Base-by-base conservation (phyloP, 2,329 filamentous ascomycete genomes). In the Clarireedia paspali region DNA sequence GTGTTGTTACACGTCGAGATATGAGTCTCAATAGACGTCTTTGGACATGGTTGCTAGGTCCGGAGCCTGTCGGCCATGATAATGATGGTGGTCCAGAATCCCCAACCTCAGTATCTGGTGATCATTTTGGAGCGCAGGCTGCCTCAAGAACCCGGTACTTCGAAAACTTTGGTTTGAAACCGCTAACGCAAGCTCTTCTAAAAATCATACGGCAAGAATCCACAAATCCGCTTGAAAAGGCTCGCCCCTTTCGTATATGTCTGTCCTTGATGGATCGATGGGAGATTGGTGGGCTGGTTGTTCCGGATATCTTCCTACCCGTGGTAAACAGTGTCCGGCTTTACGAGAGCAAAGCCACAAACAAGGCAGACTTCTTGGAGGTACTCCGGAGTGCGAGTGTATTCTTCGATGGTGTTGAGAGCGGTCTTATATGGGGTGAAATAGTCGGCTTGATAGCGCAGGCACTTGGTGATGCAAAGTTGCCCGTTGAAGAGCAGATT, bases 391-490 rank as follows among this genome's bases (percentile, higher is more conserved):
- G 92, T 68, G 94, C 92, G 5, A 95, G 88, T 67, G 87, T 94
- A 42, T 99, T 99, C 72, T 99, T 99, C 63, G 94, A 99, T 68
- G 92, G 92, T 5, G 92, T 97, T 40, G 94, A 99, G 71, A 95
- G 91, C 65, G 87, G 88, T 6, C 76, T 97, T 20, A 96, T 99
- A 47, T 99, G 95, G 76, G 85, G 87, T 48, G 89, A 95, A 67
- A 77, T 96, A 55, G 75, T 89, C 55, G 76, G 82, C 12, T 77
- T 94, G 44, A 74, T 94, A 57, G 77, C 78, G 1, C 77, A 83
- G 63, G 75, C 81, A n/a, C 73, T 84, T 53, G 74, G 75, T 2
- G 72, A 77, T 5, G 75, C 75, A 23, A 72, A 68, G 38, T 53
- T 74, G n/a, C 62, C 66, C 27, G 52, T 67, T 34, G 66, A 67